Conservation (phyloP, 345 rosid genomes). For the Barbarea vulgaris region DNA sequence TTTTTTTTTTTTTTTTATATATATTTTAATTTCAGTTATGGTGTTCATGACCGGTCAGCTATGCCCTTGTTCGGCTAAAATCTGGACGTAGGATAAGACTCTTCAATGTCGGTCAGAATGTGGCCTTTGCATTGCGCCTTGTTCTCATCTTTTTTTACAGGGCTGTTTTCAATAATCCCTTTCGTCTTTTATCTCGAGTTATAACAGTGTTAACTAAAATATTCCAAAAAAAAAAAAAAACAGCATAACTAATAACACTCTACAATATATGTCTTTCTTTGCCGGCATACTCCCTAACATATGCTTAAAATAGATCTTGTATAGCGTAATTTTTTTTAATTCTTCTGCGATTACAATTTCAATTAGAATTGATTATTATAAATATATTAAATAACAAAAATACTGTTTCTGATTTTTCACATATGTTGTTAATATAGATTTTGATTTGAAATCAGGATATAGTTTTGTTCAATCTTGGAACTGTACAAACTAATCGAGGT, state of each 20-base stretch:
- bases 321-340: neutral
- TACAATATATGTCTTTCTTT: neutral
- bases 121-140: conserved; percentile 11
- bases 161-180: neutral
- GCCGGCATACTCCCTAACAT: neutral
- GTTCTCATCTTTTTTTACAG: neutral
- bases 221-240: neutral
- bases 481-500: neutral
- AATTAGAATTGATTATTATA: neutral
- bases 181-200: neutral
- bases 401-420: neutral
- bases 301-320: neutral
- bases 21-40: neutral
- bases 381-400: neutral
- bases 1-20: conserved; percentile 8
- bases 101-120: conserved; percentile 22
- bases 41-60: conserved; percentile 17
- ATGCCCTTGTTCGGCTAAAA: conserved; percentile 23
- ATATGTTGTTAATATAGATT: neutral
- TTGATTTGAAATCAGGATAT: neutral
- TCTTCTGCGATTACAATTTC: neutral
- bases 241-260: neutral
- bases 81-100: conserved; percentile 7
- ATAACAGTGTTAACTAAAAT: neutral
- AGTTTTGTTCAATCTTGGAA: neutral